These are phyloP conservation scores for Moesziomyces sp. DNA, from an alignment of 1,284 basidiomycete genomes.

Conservation along the genomic window DNA sequence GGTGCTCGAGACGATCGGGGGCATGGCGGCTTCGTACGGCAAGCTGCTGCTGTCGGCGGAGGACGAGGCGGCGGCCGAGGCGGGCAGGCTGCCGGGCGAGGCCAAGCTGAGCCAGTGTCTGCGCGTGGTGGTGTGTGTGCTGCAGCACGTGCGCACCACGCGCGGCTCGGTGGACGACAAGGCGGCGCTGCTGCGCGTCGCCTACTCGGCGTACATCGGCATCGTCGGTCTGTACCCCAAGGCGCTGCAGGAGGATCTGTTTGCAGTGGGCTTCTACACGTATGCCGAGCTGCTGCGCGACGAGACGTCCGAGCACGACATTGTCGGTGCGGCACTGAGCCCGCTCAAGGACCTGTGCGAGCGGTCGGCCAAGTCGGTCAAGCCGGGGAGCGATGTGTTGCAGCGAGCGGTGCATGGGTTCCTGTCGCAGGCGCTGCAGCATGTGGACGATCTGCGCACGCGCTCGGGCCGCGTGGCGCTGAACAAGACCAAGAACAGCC, in stretches of 20 bases:
- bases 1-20: constrained; percentile 79
- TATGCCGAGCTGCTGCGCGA: constrained; percentile 75
- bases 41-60: constrained; percentile 56
- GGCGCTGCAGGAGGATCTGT: constrained; percentile 77
- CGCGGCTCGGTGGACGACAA: constrained; percentile 52
- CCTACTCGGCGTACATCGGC: constrained; percentile 76
- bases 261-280: constrained; percentile 81
- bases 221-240: constrained; percentile 76
- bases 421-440: constrained; percentile 82
- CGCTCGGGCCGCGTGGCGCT: constrained; percentile 77
- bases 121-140: constrained; percentile 80
- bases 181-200: constrained; percentile 76
- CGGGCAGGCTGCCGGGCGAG: constrained; percentile 67
- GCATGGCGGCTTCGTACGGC: constrained; percentile 75
- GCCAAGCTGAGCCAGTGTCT: constrained; percentile 78
- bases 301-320: constrained; percentile 55
- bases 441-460: constrained; percentile 83
- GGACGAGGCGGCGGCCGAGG: constrained; percentile 30
- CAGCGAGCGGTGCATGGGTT: constrained; percentile 80
- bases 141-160: constrained; percentile 77
- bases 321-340: constrained; percentile 52
- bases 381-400: constrained; percentile 67
- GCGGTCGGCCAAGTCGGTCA: constrained; percentile 55
- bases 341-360: constrained; percentile 60
- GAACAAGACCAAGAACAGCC: constrained; percentile 89